Evolutionary conservation across 768 basidiomycete species (phyloP), one percentile per base, ranked within the genome.

Genomic region (Xerocomellus chrysenteron): DNA sequence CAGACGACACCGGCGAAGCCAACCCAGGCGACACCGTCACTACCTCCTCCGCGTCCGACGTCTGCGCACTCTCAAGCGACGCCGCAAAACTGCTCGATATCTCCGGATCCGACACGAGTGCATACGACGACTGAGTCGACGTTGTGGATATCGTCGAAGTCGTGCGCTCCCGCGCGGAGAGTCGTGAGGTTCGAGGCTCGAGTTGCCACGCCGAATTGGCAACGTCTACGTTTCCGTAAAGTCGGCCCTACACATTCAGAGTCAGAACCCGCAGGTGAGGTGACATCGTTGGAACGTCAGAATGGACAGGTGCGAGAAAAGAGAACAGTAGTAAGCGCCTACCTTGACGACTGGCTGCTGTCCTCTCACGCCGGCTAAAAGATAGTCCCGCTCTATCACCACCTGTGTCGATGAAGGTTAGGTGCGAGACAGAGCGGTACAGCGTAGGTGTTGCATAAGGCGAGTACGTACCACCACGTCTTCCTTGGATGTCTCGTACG

Each of bases 11-110:
- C 4, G 88, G 86, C 2, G 90, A 88, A 2, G 85, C 84, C 26
- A 84, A 66, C 0, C 78, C 83, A 0, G 87, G 81, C 12, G 87
- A 86, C 3, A 82, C 65, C 2, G 70, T 67, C 12, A 75, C 75
- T 40, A 75, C 68, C 58, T 91, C 89, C 53, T 92, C 90, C 14
- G 78, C 76, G 56, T 92, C 90, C 24, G 90, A 91, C 12, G 80
- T 79, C 28, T 84, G 85, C 14, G 77, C 85, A 60, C 87, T 87
- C 66, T 90, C 90, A 4, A 92, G 78, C 30, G 90, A 92, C 7
- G 88, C 89, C 1, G 88, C 88, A 61, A 92, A 91, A 68, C 87
- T 89, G 72, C 88, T 91, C 5, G 90, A 90, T 50, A 92, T 87
- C 61, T 92, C 90, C 2, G 84, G 84, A 62, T 92, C 90, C n/a